Base-by-base conservation (phyloP, 176 grass and related monocot genomes). In the Rhynchospora breviuscula region DNA sequence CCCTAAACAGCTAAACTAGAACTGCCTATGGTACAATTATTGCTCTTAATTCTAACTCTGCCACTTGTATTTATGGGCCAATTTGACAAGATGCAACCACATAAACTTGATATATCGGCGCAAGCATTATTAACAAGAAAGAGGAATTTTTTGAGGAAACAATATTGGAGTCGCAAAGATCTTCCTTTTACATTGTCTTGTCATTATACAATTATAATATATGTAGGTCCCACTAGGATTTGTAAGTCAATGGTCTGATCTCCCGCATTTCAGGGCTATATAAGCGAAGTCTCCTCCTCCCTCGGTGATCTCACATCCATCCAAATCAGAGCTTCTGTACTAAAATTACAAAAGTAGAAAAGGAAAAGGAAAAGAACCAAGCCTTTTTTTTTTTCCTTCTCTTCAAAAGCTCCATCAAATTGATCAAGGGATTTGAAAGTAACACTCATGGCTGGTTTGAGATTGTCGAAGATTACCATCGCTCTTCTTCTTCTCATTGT, bases 401-500 rank as follows among this genome's bases (percentile, higher is more conserved):
- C 33, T 3, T 40, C 26, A 70, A 70, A 40, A 40, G 35, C 35
- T 40, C 35, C 35, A 29, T 52, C 49, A 52, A 52, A 52, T 52
- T 10, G 9, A 40, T 40, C 35, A 31, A 69, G 65, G 65, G 65
- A 70, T 8, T 70, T 35, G 63, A 67, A 67, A 23, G 12, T 70
- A 70, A n/a, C 66, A 70, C 33, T 13, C 25, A 80, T 80, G 84
- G 61, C 74, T 18, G 59, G 74, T 54, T 53, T 69, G 3, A 19
- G 56, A 35, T 81, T 67, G 11, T 59, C 14, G 25, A 62, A 33
- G 71, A 46, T 12, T 70, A 77, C 35, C 25, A 11, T 8, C 54
- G 45, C 25, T 71, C 54, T 29, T 29, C 26, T 79, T 47, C 67
- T 82, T 1, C 62, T 97, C 74, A 79, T 79, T 15, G 64, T 63